These are phyloP conservation scores for Arctium lappa DNA, from an alignment of 129 eudicot species.

Conservation along the genomic window DNA sequence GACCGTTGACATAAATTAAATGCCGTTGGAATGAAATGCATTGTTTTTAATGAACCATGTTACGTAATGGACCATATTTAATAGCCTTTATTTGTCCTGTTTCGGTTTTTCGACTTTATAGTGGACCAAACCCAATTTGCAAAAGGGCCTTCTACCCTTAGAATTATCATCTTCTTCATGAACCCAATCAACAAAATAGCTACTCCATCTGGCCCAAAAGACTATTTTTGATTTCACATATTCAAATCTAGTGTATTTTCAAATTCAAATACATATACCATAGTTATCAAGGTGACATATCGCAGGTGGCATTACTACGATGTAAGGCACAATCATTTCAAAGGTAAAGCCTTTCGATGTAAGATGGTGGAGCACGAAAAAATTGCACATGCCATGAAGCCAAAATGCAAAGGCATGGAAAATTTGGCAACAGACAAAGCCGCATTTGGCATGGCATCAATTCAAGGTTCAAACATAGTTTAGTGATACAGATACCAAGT, in stretches of 20 bases:
- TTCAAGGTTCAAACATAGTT: neutral
- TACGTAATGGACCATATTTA: neutral
- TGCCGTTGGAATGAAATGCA: neutral
- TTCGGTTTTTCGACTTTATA: neutral
- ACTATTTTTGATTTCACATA: neutral
- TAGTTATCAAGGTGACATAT: neutral
- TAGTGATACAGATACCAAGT: neutral
- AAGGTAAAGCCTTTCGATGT: neutral
- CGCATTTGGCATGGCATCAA: neutral
- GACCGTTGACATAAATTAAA: neutral
- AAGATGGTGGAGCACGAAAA: neutral
- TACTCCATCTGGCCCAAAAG: neutral
- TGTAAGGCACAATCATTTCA: neutral
- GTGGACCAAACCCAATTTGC: neutral
- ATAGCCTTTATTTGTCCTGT: neutral
- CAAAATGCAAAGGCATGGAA: neutral
- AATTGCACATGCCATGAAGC: neutral
- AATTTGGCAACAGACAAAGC: neutral
- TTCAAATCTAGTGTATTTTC: neutral
- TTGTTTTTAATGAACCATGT: neutral
- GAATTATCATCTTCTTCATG: neutral
- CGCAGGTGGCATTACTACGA: neutral
- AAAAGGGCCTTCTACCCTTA: neutral
- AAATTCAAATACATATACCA: too few species aligned
- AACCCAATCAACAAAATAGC: slow-evolving; percentile 2